phyloP scores from a whole-genome alignment of 176 grass and related monocot species.

The barley (Hordeum vulgare) region MorexV3_pseudomolecules_assembly NC_058523.1:421136123-421136622 shows the following conservation, averaged over 20 bases:
- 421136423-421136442: slow-evolving; percentile 15
- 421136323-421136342: neutral
- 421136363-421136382: slow-evolving; percentile 27
- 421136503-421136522: neutral
- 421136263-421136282: neutral
- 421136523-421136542: slow-evolving; percentile 14
- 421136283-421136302: neutral
- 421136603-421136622: slow-evolving; percentile 18
- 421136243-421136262: neutral
- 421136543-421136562: slow-evolving; percentile 3
- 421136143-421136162: neutral
- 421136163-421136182: neutral
- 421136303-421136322: neutral
- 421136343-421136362: neutral
- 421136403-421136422: slow-evolving; percentile 22
- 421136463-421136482: slow-evolving; percentile 20
- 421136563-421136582: slow-evolving; percentile 7
- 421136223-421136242: neutral
- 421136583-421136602: slow-evolving; percentile 15
- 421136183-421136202: neutral
- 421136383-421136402: slow-evolving; percentile 23
- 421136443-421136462: slow-evolving; percentile 28
- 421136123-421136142: neutral
- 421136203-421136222: neutral
- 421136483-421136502: slow-evolving; percentile 23